A percentile compares a stretch with the other conserved stretches of the same genome.
Evolutionary conservation across 2,329 filamentous ascomycete genomes (phyloP).

Genomic region (Leptographium lundbergii): DNA sequence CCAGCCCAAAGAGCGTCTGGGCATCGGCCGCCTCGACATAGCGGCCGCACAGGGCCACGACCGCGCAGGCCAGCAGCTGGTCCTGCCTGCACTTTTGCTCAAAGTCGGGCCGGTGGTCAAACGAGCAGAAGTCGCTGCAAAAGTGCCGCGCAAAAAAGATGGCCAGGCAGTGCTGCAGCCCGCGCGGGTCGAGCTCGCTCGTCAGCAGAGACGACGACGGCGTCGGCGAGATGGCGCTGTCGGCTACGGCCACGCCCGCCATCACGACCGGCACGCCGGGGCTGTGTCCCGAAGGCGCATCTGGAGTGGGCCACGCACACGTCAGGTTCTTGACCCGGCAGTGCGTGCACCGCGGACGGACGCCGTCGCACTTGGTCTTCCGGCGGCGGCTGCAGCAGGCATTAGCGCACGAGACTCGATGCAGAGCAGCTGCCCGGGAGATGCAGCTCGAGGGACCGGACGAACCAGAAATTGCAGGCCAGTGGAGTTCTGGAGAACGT

Average conservation of each 20-base stretch:
- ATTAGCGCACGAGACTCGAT: neutral
- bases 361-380: conserved; percentile 9
- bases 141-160: conserved; percentile 14
- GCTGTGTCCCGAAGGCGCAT: neutral
- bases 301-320: conserved; percentile 2
- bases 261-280: neutral
- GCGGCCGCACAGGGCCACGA: conserved; percentile 7
- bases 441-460: neutral
- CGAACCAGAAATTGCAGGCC: conserved; percentile 5
- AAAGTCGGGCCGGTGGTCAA: conserved; percentile 13
- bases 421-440: neutral
- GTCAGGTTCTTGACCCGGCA: neutral
- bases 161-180: conserved; percentile 4
- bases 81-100: conserved; percentile 10
- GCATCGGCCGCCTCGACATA: conserved; percentile 4
- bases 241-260: neutral
- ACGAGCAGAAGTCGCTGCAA: conserved; percentile 13
- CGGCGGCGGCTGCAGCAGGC: conserved; percentile 3
- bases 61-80: conserved; percentile 4
- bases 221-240: neutral
- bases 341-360: conserved; percentile 1
- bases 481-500: conserved; percentile 7
- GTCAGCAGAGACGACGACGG: neutral
- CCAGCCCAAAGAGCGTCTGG: conserved; percentile 1
- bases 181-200: neutral